These are phyloP conservation scores for Ganoderma lucidum DNA, from an alignment of 1,284 basidiomycete genomes.

Conservation along the genomic window DNA sequence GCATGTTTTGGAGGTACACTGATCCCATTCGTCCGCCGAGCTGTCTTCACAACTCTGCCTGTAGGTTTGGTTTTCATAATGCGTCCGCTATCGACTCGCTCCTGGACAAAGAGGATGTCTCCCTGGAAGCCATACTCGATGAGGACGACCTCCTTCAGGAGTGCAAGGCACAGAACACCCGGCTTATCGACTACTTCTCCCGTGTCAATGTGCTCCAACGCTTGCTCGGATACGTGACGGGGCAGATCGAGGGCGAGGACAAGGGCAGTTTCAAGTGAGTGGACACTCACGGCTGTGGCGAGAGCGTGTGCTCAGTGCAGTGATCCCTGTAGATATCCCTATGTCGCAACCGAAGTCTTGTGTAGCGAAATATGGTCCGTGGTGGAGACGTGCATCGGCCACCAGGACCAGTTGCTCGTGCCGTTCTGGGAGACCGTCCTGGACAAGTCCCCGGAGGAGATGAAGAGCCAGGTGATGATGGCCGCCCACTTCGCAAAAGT, in stretches of 20 bases:
- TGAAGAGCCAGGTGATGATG: conserved; percentile 79
- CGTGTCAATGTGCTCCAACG: conserved; percentile 82
- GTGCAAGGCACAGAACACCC: conserved; percentile 93
- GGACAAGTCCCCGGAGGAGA: conserved; percentile 79
- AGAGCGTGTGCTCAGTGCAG: conserved; percentile 15
- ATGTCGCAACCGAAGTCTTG: conserved; percentile 94
- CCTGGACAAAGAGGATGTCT: conserved; percentile 84
- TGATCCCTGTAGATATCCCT: conserved; percentile 78
- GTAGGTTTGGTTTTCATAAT: conserved; percentile 87
- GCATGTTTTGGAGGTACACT: conserved; percentile 46
- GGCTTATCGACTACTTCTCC: conserved; percentile 87
- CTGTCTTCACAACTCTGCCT: conserved; percentile 34
- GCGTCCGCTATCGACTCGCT: conserved; percentile 84
- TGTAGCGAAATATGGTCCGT: conserved; percentile 97
- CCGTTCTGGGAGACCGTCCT: conserved; percentile 96
- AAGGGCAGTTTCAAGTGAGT: conserved; percentile 80
- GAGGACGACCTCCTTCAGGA: conserved; percentile 95
- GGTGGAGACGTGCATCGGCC: conserved; percentile 86
- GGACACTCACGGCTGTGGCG: conserved; percentile 17
- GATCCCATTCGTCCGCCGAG: conserved; percentile 28
- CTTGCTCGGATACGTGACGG: conserved; percentile 85
- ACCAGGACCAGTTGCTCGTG: conserved; percentile 73
- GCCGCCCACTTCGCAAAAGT: conserved; percentile 91
- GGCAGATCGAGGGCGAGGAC: conserved; percentile 83
- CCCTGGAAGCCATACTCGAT: conserved; percentile 91